phyloP scores from a whole-genome alignment of 2,329 filamentous ascomycete species.

The Fusarium setosum region DNA sequence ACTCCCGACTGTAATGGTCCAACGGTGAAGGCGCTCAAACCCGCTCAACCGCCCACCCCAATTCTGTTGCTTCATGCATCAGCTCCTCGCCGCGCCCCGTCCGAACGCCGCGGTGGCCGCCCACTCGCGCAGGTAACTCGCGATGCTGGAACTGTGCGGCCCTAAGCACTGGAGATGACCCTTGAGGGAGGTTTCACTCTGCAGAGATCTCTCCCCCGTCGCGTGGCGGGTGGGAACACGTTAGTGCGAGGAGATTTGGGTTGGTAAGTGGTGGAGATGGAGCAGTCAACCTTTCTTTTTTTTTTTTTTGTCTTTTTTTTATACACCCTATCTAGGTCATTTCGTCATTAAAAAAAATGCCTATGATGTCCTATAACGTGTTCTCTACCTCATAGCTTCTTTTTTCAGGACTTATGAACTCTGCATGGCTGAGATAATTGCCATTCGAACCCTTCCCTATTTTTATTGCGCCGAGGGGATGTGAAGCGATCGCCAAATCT shows the following conservation, averaged over 20 bases:
- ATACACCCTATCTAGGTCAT: too few species aligned
- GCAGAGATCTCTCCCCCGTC: conserved; percentile 78
- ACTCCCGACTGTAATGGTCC: conserved; percentile 70
- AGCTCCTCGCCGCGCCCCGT: conserved; percentile 71
- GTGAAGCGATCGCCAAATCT: too few species aligned
- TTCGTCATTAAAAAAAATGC: too few species aligned
- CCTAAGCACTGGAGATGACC: conserved; percentile 76
- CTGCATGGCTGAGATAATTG: background rate
- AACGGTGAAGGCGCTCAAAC: conserved; percentile 68
- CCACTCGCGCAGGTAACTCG: conserved; percentile 76
- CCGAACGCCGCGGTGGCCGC: conserved; percentile 74
- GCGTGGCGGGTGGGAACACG: conserved; percentile 77
- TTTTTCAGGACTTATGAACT: background rate
- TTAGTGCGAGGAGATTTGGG: conserved; percentile 68
- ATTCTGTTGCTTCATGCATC: conserved; percentile 53
- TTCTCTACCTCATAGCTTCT: accelerated
- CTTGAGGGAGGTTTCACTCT: conserved; percentile 80
- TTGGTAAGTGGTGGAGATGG: conserved; percentile 63
- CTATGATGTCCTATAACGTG: background rate
- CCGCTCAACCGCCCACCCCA: conserved; percentile 61
- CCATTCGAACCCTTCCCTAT: conserved; percentile 17
- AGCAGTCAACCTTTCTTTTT: conserved; percentile 61
- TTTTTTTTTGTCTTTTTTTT: too few species aligned
- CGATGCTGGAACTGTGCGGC: conserved; percentile 66
- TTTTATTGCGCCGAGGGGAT: too few species aligned